Conservation (phyloP, 495 filamentous ascomycete species). For the Xylaria flabelliformis region DNA sequence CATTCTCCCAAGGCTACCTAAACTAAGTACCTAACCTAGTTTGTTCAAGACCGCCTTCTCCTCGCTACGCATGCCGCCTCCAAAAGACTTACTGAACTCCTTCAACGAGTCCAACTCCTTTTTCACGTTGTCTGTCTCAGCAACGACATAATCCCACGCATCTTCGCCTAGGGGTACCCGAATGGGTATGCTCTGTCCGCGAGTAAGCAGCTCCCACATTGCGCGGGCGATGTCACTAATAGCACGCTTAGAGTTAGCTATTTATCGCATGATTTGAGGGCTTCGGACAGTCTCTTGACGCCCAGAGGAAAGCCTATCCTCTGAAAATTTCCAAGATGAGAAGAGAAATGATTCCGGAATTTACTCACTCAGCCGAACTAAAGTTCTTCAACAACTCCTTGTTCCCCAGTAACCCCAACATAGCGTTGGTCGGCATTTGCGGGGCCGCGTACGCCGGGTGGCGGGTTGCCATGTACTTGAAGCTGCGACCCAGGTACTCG, state of each 20-base stretch:
- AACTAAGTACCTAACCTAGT: not conserved
- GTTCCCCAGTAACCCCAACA: conserved; percentile 46
- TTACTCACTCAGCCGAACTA: conserved; percentile 35
- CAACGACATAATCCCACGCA: conserved; percentile 45
- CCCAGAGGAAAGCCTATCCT: too few relatives aligned
- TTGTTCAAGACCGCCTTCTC: not conserved
- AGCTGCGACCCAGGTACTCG: conserved; percentile 35
- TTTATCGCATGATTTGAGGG: too few relatives aligned
- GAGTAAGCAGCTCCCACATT: conserved; percentile 46
- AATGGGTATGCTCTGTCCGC: conserved; percentile 49
- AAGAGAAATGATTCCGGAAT: too few relatives aligned
- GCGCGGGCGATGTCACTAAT: conserved; percentile 41
- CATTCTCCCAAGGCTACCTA: not conserved
- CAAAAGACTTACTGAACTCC: conserved; percentile 39
- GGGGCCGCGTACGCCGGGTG: conserved; percentile 48
- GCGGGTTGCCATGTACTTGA: conserved; percentile 23
- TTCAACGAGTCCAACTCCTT: conserved; percentile 43
- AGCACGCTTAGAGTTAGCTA: too few relatives aligned
- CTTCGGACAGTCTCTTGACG: too few relatives aligned
- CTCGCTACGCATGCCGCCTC: conserved; percentile 1
- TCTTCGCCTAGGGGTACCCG: conserved; percentile 53
- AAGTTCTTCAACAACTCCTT: conserved; percentile 39
- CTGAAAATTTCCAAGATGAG: too few relatives aligned
- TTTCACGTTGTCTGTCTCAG: conserved; percentile 42
- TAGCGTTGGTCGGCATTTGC: conserved; percentile 41